These are phyloP conservation scores for Eutypa lata DNA, from an alignment of 2,329 filamentous ascomycete species.

Conservation along the genomic window DNA sequence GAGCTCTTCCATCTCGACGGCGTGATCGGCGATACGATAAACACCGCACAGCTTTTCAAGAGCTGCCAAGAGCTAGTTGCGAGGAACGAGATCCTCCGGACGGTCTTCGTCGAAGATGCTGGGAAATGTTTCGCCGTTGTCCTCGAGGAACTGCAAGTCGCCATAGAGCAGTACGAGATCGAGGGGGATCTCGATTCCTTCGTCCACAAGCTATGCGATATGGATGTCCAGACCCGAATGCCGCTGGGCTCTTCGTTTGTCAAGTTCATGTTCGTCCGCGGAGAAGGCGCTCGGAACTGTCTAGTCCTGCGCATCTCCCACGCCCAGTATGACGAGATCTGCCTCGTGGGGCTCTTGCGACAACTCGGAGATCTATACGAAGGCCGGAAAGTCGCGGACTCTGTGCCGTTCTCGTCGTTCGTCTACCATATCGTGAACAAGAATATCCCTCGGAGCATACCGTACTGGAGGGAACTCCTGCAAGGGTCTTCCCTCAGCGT, in stretches of 20 bases:
- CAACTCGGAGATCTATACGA: slow-evolving; percentile 56
- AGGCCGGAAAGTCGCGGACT: slow-evolving; percentile 24
- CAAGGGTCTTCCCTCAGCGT: slow-evolving; percentile 49
- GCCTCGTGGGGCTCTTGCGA: slow-evolving; percentile 57
- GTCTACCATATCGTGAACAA: slow-evolving; percentile 39
- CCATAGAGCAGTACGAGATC: slow-evolving; percentile 51
- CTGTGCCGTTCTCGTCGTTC: slow-evolving; percentile 44
- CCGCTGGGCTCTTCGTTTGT: slow-evolving; percentile 58
- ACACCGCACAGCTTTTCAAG: slow-evolving; percentile 44
- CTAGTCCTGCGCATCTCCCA: slow-evolving; percentile 64
- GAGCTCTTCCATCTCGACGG: slow-evolving; percentile 61
- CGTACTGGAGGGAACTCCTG: slow-evolving; percentile 61
- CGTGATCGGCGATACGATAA: slow-evolving; percentile 44
- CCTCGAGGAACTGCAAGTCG: slow-evolving; percentile 49
- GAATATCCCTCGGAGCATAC: slow-evolving; percentile 46
- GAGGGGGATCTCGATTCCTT: slow-evolving; percentile 50
- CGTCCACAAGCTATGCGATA: slow-evolving; percentile 48
- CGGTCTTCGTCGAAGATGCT: slow-evolving; percentile 57
- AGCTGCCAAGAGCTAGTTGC: slow-evolving; percentile 55
- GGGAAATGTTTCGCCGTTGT: slow-evolving; percentile 55
- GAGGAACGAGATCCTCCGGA: slow-evolving; percentile 62
- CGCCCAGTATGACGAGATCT: slow-evolving; percentile 68
- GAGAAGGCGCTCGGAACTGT: slow-evolving; percentile 31
- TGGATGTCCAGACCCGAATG: slow-evolving; percentile 54
- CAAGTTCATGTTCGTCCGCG: slow-evolving; percentile 54